Evolutionary conservation across 31 red algal genomes (phyloP).

Genomic region (Asparagopsis taxiformis): DNA sequence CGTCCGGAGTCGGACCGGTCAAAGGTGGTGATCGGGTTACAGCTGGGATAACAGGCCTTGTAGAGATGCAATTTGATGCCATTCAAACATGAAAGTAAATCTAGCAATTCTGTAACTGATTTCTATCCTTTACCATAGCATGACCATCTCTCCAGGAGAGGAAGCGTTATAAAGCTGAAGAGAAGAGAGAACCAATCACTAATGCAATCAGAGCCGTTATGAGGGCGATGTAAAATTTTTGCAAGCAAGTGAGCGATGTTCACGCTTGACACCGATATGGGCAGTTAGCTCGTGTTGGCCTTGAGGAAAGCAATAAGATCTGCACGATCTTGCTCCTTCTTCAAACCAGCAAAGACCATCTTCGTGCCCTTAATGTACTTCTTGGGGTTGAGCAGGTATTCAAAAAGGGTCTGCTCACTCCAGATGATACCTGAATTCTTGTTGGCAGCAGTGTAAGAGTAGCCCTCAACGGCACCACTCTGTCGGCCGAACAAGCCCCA

Average conservation of each 20-base stretch:
- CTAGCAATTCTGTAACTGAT: no score
- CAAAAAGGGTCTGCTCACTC: conserved; percentile 95
- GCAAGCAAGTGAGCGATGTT: not conserved
- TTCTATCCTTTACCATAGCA: no score
- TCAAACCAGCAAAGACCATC: conserved; percentile 99
- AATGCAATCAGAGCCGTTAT: no score
- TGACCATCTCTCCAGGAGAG: no score
- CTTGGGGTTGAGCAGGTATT: conserved; percentile 98
- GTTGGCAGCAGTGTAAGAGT: conserved; percentile 97
- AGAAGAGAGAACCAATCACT: no score
- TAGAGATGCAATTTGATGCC: conserved; percentile 62
- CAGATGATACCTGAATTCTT: conserved; percentile 98
- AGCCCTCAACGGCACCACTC: conserved; percentile 86
- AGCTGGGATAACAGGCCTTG: conserved; percentile 56
- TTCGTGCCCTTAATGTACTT: conserved; percentile 99
- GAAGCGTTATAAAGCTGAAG: no score
- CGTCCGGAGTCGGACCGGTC: conserved; percentile 54
- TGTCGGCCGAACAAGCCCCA: conserved; percentile 96
- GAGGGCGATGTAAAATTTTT: not conserved
- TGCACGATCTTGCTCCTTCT: conserved; percentile 93
- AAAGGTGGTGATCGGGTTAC: conserved; percentile 45
- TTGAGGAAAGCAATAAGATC: conserved; percentile 99
- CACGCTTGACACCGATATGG: not conserved
- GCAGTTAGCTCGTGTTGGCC: conserved; percentile 59
- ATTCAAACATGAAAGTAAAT: conserved; percentile 1